These are phyloP conservation scores for Hypoxylon sp. DNA, from an alignment of 2,329 filamentous ascomycete species.

Conservation along the genomic window DNA sequence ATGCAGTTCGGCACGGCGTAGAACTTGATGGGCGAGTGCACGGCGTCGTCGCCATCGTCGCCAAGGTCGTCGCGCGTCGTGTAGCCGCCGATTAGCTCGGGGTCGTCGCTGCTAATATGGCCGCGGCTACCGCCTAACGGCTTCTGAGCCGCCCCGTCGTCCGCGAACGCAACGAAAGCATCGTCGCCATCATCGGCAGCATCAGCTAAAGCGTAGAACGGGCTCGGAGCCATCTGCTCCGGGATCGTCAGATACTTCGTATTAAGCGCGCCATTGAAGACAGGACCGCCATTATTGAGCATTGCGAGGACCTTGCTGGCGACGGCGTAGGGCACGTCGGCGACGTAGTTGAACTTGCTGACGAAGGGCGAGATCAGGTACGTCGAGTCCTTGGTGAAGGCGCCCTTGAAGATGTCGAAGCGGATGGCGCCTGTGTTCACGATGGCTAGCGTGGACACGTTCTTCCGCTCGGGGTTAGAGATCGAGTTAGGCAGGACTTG, in stretches of 20 bases:
- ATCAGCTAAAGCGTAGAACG: conserved; percentile 18
- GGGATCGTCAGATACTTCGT: conserved; percentile 66
- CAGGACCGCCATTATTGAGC: conserved; percentile 69
- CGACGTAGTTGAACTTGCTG: conserved; percentile 81
- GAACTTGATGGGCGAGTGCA: conserved; percentile 81
- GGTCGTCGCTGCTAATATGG: conserved; percentile 45
- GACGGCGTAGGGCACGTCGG: conserved; percentile 83
- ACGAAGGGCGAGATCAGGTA: conserved; percentile 91
- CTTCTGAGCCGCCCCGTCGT: conserved; percentile 47
- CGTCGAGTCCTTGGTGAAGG: conserved; percentile 89
- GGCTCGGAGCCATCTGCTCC: conserved; percentile 56
- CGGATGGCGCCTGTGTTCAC: conserved; percentile 92
- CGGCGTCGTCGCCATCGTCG: conserved; percentile 88
- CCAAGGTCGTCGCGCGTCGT: conserved; percentile 90
- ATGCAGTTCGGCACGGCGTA: conserved; percentile 88
- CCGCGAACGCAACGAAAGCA: conserved; percentile 25
- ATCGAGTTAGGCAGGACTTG: conserved; percentile 80
- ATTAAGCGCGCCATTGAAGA: conserved; percentile 61
- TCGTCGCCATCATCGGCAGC: conserved; percentile 17
- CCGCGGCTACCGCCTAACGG: conserved; percentile 32
- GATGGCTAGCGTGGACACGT: conserved; percentile 78
- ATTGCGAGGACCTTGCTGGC: conserved; percentile 78
- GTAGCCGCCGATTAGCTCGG: conserved; percentile 73
- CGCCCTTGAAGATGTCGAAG: conserved; percentile 94
- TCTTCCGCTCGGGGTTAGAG: conserved; percentile 68